Base-by-base conservation (phyloP, 306 rosid species). In the Lathyrus sativus region DNA sequence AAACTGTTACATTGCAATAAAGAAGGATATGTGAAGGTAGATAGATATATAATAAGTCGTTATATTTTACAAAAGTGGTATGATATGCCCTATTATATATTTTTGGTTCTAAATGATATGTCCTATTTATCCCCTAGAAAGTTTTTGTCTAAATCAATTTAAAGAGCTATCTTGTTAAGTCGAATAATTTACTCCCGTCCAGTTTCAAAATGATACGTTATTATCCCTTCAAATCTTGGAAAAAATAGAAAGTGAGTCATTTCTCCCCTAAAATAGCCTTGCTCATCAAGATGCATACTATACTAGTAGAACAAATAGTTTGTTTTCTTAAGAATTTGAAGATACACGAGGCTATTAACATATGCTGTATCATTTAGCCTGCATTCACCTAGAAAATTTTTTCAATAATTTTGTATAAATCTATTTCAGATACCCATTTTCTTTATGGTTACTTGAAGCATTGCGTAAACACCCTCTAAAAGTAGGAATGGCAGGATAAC, bases 71-170 rank as follows among this genome's bases (percentile, higher is more conserved):
- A 42, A 7, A 68, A 46, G 39, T 70, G 45, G 66, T 14, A 63
- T 28, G 46, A 37, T 31, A 22, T 24, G 26, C 26, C 26, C 26
- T 24, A 24, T 24, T 24, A 1, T 24, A 24, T 24, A 24, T 24
- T 24, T 24, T 24, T 24, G 26, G 26, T 24, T 24, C 3, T 24
- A 24, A 24, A 24, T 24, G 26, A 24, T 24, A 24, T 24, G 26
- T 2, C 3, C 26, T 24, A 24, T 24, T 59, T 7, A 54, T 18
- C 46, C 17, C 7, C 33, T 10, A 14, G 11, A 9, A 62, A 22
- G 31, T 37, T 72, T 72, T 72, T 5, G 18, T 62, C 19, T 12
- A 9, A 33, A 74, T 54, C 66, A 54, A 43, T 65, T 65, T 55
- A 44, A 55, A 19, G 19, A 24, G 48, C 10, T 53, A 53, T 8